Percentiles rank a stretch among this genome's conserved stretches.
These are phyloP conservation scores for Syzygium oleosum DNA, from an alignment of 345 rosid genomes.

Conservation along the genomic window DNA sequence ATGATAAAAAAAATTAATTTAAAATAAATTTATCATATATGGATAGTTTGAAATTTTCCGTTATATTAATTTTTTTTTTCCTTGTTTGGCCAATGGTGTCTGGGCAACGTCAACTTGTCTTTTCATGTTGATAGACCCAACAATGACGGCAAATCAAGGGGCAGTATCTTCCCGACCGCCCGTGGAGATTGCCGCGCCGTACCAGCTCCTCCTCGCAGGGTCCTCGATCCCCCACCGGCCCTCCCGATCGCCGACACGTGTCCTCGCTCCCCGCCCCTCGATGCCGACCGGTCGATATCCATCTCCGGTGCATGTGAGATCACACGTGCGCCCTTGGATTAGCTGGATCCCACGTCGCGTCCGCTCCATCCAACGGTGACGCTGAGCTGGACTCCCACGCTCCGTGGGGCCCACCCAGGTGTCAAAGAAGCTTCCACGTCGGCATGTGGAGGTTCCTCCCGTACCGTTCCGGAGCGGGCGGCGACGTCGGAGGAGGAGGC, in stretches of 20 bases:
- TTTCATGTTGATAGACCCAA: not conserved
- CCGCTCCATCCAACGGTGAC: not conserved
- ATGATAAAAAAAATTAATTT: too few species aligned
- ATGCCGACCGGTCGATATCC: not conserved
- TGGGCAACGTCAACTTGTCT: not conserved
- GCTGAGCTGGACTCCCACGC: not conserved
- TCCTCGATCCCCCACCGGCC: not conserved
- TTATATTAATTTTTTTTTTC: not conserved
- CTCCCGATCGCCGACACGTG: constrained; percentile 14
- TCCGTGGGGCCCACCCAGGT: not conserved
- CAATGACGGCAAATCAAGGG: constrained; percentile 3
- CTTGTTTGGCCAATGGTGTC: not conserved
- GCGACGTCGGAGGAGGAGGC: not conserved
- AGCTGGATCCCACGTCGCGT: not conserved
- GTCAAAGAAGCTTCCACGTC: constrained; percentile 15
- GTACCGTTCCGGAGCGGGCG: not conserved
- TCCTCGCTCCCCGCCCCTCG: not conserved
- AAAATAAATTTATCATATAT: too few species aligned
- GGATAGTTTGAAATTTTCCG: too few species aligned
- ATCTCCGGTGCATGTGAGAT: not conserved
- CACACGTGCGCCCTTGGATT: not conserved
- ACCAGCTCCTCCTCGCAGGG: not conserved
- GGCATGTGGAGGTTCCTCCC: not conserved
- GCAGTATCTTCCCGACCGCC: not conserved
- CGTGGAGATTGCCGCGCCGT: not conserved